These are phyloP conservation scores for Fraxinus greggii DNA, from an alignment of 305 asterid species.

Conservation along the genomic window DNA sequence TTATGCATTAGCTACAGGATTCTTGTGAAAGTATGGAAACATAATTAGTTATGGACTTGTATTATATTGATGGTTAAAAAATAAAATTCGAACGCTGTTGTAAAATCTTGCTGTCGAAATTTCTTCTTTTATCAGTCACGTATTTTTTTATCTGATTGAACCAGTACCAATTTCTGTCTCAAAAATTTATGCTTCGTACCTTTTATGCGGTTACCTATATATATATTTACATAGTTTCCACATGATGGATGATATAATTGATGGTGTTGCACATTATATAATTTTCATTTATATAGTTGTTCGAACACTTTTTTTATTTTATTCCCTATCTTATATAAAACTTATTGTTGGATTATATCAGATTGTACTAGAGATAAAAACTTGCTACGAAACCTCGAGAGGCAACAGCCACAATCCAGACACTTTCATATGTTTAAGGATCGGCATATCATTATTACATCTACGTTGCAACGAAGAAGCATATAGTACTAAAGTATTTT, in stretches of 20 bases:
- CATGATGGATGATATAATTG: neutral
- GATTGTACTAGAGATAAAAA: no score
- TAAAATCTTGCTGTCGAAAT: neutral
- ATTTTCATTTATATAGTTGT: neutral
- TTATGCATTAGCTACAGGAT: neutral
- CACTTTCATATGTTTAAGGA: no score
- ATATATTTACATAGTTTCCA: neutral
- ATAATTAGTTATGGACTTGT: neutral
- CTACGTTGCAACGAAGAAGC: neutral
- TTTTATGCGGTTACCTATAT: neutral
- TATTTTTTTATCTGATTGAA: neutral
- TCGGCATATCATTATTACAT: neutral
- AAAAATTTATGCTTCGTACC: no score
- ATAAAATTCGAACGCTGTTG: neutral
- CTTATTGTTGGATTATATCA: neutral
- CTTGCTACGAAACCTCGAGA: no score
- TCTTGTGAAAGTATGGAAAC: neutral
- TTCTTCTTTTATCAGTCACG: no score
- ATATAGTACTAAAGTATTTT: neutral
- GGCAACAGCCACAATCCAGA: no score
- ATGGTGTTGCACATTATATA: neutral
- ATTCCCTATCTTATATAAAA: neutral
- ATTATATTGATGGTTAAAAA: neutral
- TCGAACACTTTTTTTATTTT: no score
- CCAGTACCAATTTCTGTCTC: no score